phyloP scores from a whole-genome alignment of 352 stramenopile genomes.

The Pythium aquatile region DNA sequence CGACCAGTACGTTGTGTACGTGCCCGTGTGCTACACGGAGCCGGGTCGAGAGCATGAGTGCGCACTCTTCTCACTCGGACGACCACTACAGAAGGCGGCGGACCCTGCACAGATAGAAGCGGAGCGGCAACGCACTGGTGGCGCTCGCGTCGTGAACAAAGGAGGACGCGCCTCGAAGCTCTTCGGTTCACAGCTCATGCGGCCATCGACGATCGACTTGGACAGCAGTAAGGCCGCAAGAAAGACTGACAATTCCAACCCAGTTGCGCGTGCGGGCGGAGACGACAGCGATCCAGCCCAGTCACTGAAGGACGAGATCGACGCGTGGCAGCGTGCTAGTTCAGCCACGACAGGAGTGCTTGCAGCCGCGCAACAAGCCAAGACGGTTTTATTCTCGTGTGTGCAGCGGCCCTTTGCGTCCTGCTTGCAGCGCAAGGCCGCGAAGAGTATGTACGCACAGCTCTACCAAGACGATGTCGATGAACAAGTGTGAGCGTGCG shows the following conservation, averaged over 20 bases:
- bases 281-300: slow-evolving; percentile 22
- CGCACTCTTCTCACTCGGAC: slow-evolving; percentile 41
- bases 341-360: neutral
- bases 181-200: slow-evolving; percentile 65
- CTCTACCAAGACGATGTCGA: slow-evolving; percentile 22
- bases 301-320: slow-evolving; percentile 25
- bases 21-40: slow-evolving; percentile 42
- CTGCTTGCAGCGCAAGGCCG: slow-evolving; percentile 17
- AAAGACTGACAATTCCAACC: neutral
- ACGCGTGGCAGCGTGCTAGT: slow-evolving; percentile 22
- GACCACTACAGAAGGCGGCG: slow-evolving; percentile 42
- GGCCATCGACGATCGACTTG: slow-evolving; percentile 54
- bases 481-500: slow-evolving; percentile 17
- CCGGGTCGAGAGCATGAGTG: slow-evolving; percentile 28
- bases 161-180: slow-evolving; percentile 65
- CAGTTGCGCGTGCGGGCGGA: slow-evolving; percentile 19
- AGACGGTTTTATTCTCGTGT: slow-evolving; percentile 11
- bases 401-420: slow-evolving; percentile 19
- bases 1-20: slow-evolving; percentile 51
- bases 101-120: slow-evolving; percentile 29
- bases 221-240: slow-evolving; percentile 6
- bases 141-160: slow-evolving; percentile 62
- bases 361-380: slow-evolving; percentile 4
- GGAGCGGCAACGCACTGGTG: slow-evolving; percentile 23
- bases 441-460: slow-evolving; percentile 22